phyloP scores from a whole-genome alignment of 2,329 filamentous ascomycete genomes.

The Sporothrix euskadiensis region DNA sequence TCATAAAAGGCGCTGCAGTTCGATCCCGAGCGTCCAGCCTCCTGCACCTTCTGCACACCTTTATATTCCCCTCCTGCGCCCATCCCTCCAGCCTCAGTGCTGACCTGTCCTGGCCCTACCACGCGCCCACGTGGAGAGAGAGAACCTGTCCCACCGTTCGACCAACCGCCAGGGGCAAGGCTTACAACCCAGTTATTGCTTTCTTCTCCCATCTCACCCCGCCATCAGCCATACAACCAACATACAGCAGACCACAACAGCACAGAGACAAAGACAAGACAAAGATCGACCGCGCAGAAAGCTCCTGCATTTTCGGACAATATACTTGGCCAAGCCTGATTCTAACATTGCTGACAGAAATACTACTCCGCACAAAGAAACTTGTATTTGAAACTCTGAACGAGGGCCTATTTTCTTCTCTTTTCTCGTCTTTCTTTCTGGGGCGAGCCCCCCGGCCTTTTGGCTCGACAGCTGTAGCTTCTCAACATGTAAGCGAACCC shows the following conservation, averaged over 20 bases:
- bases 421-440: not conserved
- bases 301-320: not conserved
- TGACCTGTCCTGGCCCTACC: slow-evolving; percentile 9
- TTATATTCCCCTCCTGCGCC: slow-evolving; percentile 12
- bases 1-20: not conserved
- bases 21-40: not conserved
- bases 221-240: not conserved
- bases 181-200: not conserved
- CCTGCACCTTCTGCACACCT: not conserved
- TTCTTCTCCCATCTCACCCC: not conserved
- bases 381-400: not conserved
- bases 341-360: slow-evolving; percentile 3
- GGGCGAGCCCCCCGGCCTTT: slow-evolving; percentile 24
- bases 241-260: not conserved
- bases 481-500: slow-evolving; percentile 42
- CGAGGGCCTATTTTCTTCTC: not conserved
- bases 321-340: not conserved
- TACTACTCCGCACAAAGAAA: not conserved
- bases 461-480: slow-evolving; percentile 32
- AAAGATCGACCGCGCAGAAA: too few species aligned
- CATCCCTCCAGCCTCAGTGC: not conserved
- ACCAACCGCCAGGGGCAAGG: not conserved
- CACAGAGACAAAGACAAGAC: not conserved
- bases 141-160: not conserved
- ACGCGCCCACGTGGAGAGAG: slow-evolving; percentile 20